Percentiles rank a stretch among this genome's conserved stretches.
phyloP scores from a whole-genome alignment of 345 rosid genomes.

The Litchi chinensis region DNA sequence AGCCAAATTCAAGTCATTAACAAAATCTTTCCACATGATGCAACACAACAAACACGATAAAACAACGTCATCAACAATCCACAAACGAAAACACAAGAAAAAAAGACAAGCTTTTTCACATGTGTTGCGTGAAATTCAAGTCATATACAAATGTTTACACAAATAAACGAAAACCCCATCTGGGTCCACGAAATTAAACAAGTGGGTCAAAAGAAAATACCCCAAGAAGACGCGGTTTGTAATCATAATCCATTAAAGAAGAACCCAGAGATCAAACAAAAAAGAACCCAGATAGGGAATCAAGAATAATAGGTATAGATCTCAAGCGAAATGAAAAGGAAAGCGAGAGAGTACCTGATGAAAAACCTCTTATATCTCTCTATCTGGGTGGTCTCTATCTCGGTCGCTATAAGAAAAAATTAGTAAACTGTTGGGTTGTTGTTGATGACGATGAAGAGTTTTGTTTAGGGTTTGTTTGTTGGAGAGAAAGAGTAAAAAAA shows the following conservation, averaged over 20 bases:
- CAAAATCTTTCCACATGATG: no score
- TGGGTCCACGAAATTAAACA: no score
- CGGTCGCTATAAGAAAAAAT: background rate
- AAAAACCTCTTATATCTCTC: background rate
- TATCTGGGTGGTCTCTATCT: background rate
- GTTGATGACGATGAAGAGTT: background rate
- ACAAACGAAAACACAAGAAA: background rate
- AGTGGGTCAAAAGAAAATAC: slow-evolving; percentile 13
- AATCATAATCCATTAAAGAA: slow-evolving; percentile 40
- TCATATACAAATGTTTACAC: no score
- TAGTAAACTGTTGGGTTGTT: background rate
- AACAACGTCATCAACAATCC: no score
- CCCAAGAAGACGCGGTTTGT: slow-evolving; percentile 37
- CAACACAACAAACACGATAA: no score
- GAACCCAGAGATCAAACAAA: slow-evolving; percentile 14
- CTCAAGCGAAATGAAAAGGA: slow-evolving; percentile 14
- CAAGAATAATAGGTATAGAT: background rate
- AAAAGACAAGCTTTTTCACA: slow-evolving; percentile 2
- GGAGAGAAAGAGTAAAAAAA: background rate
- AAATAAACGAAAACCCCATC: no score
- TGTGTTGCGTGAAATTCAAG: no score
- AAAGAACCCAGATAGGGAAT: slow-evolving; percentile 13
- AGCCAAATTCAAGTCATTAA: no score
- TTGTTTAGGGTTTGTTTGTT: background rate
- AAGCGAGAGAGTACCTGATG: slow-evolving; percentile 11